Evolutionary conservation across 2,329 filamentous ascomycete genomes (phyloP), one percentile per base, ranked within the genome.

Genomic region (Chalara sp.): DNA sequence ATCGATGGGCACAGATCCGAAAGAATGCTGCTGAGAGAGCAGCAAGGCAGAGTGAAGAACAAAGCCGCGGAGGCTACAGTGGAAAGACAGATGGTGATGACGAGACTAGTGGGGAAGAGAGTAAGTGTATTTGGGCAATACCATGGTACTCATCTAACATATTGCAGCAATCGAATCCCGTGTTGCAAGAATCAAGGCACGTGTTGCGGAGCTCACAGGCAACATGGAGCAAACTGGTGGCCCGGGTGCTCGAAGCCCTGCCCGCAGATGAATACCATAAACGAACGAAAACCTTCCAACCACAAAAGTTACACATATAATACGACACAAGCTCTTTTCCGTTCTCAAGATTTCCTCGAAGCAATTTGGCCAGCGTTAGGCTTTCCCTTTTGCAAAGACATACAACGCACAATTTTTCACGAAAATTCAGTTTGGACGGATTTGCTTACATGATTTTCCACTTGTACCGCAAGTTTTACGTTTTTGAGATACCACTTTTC

Each of bases 181-280:
- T 58, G 93, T 97, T 53, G 93, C 93, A 46, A 87, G 93, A 56
- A 99, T 99, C 78, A 97, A 96, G 73, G 93, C 93, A 53, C 86
- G 93, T 55, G 93, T 99, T 52, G 93, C 93, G 48, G 90, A 96
- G 68, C 72, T 99, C 61, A 99, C 93, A 2, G 86, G 86, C 61
- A 88, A 87, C 68, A 88, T 88, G 79, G 87, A 92, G 41, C 21
- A n/a, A 40, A 44, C 33, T 12, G 52, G 37, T 12, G 52, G 55
- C 44, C 53, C 52, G 46, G 48, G 46, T 29, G 31, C 52, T 42
- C 51, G 51, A 47, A 44, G 48, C n/a, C 51, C 31, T 29, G 39
- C 37, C 48, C 58, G 42, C 30, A 46, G 35, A 42, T 53, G 50
- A 53, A 21, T 21, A 21, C 21, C 21, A 21, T 21, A 21, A 21